Base-by-base conservation (phyloP, 345 rosid species). In the Fremontodendron californicum region DNA sequence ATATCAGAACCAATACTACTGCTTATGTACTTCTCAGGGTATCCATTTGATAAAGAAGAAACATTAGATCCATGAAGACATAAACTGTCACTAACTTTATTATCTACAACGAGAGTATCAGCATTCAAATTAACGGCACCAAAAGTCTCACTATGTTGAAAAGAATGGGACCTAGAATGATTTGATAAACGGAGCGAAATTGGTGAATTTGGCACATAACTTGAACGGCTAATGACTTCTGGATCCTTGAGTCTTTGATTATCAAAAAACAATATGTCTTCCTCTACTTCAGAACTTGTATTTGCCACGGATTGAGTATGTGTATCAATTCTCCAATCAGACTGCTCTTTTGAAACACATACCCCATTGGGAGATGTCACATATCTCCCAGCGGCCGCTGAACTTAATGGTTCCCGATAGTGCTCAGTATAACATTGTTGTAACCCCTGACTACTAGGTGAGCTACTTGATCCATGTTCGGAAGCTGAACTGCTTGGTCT, bases 161-260 rank as follows among this genome's bases (percentile, higher is more conserved):
- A 79, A 79, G 88, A 84, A 84, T 75, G 83, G 80, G 90, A 83
- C 77, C 85, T 79, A 10, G 80, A 82, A 77, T 81, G 85, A 81
- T 79, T 84, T 71, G 90, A 42, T 43, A 80, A 77, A 80, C 78
- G 83, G 2, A 77, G 75, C 12, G 81, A 66, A 79, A 75, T 83
- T 52, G 89, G 83, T 64, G 88, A 83, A 75, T 80, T 85, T 35
- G 86, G 84, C 67, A 82, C 61, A 84, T 57, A 81, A 45, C 72
- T 49, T 42, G 88, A 79, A 70, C 37, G 86, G 52, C 78, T 84
- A 55, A 79, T 81, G 31, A 82, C 87, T 75, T 89, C 91, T 6
- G 96, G 97, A 87, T 85, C 88, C 65, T 85, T 85, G 23, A 75
- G 86, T 80, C 94, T 82, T 70, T 83, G 92, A 78, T 57, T 88